Evolutionary conservation across 257 asterid species (phyloP), one percentile per base, ranked within the genome.

Genomic region (Orobanche coerulescens): DNA sequence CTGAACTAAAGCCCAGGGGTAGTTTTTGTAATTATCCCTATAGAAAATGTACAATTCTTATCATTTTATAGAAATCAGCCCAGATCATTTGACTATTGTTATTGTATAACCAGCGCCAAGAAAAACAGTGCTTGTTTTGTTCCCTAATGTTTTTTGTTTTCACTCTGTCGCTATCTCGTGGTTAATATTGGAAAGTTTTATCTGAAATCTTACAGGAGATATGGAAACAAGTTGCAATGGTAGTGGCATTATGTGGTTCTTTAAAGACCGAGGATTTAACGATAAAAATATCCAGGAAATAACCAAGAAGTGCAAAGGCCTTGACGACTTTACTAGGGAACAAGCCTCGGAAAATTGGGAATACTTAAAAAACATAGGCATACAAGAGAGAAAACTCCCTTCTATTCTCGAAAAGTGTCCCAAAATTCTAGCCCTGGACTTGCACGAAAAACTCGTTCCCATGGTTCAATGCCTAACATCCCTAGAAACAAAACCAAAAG

Each of bases 341-440:
- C 81, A 71, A 26, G 98, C 96, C 76, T 84, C 96, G 0, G 94
- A 89, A 71, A 93, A 90, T 57, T 89, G 97, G 98, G 89, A 78
- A 36, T 93, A 86, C 84, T 71, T 93, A 78, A 83, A 73, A 81
- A 89, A 86, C 82, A 79, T 93, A 68, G 98, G 98, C 61, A 80
- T 93, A 65, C 85, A 75, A 56, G 98, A 86, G 75, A 79, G 98
- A 60, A 88, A 86, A 67, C 94, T 93, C 64, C 95, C 98, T 15
- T 42, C 77, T 2, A 66, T 93, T 14, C 69, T 93, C 39, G 79
- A 79, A 18, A 89, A 86, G 62, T 93, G 98, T 37, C 98, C 98
- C 56, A 93, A 84, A 74, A 80, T 93, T 63, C 97, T 93, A 33
- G 72, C 95, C 55, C 81, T 92, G 15, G 80, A 82, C 71, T 65